A percentile compares a stretch with the other conserved stretches of the same genome.
Evolutionary conservation across 805 yeast species (phyloP).

Genomic region (Phaffomyces thermotolerans): DNA sequence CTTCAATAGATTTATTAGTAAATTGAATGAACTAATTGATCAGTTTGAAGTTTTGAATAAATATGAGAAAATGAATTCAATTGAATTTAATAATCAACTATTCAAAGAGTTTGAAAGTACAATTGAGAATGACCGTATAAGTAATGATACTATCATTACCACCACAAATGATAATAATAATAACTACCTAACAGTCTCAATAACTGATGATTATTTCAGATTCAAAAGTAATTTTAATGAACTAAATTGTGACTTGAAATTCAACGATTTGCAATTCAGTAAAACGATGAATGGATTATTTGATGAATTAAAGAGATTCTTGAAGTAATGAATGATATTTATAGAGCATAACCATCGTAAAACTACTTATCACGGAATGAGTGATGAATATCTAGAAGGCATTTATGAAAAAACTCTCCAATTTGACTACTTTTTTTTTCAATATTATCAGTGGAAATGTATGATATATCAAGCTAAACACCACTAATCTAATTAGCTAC

Average conservation of each 20-base stretch:
- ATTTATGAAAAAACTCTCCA: too few species aligned
- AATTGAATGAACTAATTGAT: not conserved
- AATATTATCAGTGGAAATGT: too few species aligned
- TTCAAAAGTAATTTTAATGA: conserved; percentile 3
- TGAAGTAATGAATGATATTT: too few species aligned
- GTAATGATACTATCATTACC: too few species aligned
- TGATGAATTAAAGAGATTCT: too few species aligned
- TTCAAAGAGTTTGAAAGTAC: conserved; percentile 7
- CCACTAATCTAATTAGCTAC: too few species aligned
- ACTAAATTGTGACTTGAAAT: not conserved
- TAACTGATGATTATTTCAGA: conserved; percentile 6
- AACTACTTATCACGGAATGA: too few species aligned
- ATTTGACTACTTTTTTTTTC: too few species aligned
- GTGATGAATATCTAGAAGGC: too few species aligned
- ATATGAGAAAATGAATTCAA: conserved; percentile 5
- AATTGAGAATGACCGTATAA: not conserved
- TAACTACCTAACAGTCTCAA: conserved; percentile 3
- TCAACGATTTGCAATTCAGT: not conserved
- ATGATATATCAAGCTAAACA: too few species aligned
- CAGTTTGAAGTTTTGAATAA: conserved; percentile 2
- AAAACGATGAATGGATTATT: not conserved
- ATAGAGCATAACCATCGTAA: too few species aligned
- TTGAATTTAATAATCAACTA: conserved; percentile 3
- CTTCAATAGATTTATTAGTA: not conserved
- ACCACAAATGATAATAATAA: not conserved